Conservation (phyloP, 176 grass and related monocot genomes). For the Hsuehochloa calcarea region DNA sequence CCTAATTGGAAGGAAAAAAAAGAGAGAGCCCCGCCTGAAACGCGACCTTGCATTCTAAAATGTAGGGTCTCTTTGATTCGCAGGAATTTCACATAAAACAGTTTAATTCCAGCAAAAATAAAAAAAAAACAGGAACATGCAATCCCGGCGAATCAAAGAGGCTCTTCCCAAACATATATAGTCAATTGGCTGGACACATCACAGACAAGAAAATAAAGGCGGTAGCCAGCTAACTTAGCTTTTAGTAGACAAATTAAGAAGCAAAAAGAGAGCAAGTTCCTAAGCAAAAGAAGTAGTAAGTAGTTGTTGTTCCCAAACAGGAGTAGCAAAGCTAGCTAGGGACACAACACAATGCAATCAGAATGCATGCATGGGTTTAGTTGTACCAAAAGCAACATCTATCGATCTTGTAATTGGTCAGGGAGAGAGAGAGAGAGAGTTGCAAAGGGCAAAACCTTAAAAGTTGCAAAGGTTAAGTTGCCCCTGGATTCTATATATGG, state of each 20-base stretch:
- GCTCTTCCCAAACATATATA: conserved; percentile 11
- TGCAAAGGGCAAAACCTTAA: conserved; percentile 58
- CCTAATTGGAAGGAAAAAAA: not conserved
- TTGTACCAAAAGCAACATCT: conserved; percentile 25
- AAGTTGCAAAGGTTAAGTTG: conserved; percentile 35
- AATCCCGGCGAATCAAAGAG: too few species aligned
- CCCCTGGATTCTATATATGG: conserved; percentile 21
- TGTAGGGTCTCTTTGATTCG: not conserved
- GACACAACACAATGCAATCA: too few species aligned
- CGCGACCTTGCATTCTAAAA: conserved; percentile 6
- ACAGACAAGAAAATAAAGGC: conserved; percentile 20
- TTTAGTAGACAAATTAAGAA: conserved; percentile 23
- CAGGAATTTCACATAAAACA: too few species aligned
- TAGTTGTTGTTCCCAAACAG: not conserved
- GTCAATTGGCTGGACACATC: conserved; percentile 16
- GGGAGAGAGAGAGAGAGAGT: too few species aligned
- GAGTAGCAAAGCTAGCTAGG: conserved; percentile 27
- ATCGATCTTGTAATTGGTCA: not conserved
- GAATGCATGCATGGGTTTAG: not conserved
- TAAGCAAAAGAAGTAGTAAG: conserved; percentile 24
- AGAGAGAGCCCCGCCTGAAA: conserved; percentile 27
- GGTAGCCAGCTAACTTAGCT: not conserved
- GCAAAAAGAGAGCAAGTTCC: conserved; percentile 21
- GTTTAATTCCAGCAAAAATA: too few species aligned
- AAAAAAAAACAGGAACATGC: too few species aligned